phyloP scores from a whole-genome alignment of 768 basidiomycete species.

The Leucocoprinus birnbaumii region DNA sequence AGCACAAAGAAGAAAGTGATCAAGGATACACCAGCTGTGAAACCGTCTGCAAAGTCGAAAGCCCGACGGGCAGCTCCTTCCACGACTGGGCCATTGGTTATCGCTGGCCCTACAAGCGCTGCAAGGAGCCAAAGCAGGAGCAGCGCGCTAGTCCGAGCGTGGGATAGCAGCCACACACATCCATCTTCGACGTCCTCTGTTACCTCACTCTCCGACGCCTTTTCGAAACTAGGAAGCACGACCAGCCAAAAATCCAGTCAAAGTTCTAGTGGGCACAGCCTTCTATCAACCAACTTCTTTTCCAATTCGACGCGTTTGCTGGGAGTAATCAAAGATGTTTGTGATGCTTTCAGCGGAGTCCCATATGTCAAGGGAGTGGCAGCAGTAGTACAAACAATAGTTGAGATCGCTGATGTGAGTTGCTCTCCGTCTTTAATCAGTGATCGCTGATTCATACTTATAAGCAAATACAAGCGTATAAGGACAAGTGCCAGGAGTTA shows the following conservation, averaged over 20 bases:
- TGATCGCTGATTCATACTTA: not conserved
- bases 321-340: slow-evolving; percentile 17
- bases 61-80: not conserved
- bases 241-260: not conserved
- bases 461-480: slow-evolving; percentile 7
- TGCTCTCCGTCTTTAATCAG: not conserved
- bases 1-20: not conserved
- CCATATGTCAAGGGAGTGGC: slow-evolving; percentile 25
- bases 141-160: not conserved
- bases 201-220: not conserved
- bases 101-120: too few species aligned
- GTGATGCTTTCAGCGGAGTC: slow-evolving; percentile 18
- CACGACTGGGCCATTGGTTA: not conserved
- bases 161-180: not conserved
- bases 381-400: slow-evolving; percentile 20
- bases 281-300: slow-evolving; percentile 2
- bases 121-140: not conserved
- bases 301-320: slow-evolving; percentile 12
- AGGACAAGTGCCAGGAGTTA: slow-evolving; percentile 1
- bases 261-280: not conserved
- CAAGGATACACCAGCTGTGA: not conserved
- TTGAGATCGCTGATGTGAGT: slow-evolving; percentile 23
- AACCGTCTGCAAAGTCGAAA: not conserved
- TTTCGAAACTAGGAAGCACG: not conserved
- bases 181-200: not conserved